Evolutionary conservation across 2,329 filamentous ascomycete species (phyloP), one percentile per base, ranked within the genome.

Genomic region (Lithohypha guttulata): DNA sequence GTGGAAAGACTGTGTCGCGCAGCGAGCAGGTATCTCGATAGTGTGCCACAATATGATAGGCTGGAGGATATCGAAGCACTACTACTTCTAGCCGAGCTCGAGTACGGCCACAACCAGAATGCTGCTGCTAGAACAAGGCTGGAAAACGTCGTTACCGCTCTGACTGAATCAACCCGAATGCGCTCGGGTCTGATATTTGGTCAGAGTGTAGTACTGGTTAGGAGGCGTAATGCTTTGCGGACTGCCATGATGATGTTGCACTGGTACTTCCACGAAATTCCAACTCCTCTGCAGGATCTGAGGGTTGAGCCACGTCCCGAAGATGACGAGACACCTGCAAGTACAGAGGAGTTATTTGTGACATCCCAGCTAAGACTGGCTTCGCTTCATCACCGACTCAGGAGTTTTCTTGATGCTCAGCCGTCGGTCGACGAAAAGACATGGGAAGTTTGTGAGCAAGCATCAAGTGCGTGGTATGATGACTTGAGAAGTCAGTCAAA

Each of bases 161-260:
- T 39, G 26, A 39, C 35, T 3, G 35, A 31, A 10, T 22, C 35
- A 6, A 30, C 15, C 17, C 15, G 17, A 18, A 39, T 39, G 26
- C 14, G 35, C 14, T 21, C 15, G 7, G 25, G 18, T n/a, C 17
- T 30, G 27, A 31, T 39, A 10, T 39, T 39, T 22, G 26, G 35
- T n/a, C 35, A 30, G 17, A 39, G 35, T 19, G 23, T 30, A 6
- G 31, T 13, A 9, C 14, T 39, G 15, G n/a, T 39, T 11, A 39
- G 35, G 18, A 11, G 26, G 18, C 13, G 27, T 11, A 39, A 31
- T 31, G 27, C 35, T 9, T 13, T 39, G 6, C 21, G 35, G 23
- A 39, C 35, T 4, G 35, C 35, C 8, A 22, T 39, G 27, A 39
- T 39, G 35, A 39, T 39, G 35, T 19, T 39, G 18, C 35, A 39